Evolutionary conservation across 352 stramenopile species (phyloP).

Genomic region (Halophytophthora polymorphica): DNA sequence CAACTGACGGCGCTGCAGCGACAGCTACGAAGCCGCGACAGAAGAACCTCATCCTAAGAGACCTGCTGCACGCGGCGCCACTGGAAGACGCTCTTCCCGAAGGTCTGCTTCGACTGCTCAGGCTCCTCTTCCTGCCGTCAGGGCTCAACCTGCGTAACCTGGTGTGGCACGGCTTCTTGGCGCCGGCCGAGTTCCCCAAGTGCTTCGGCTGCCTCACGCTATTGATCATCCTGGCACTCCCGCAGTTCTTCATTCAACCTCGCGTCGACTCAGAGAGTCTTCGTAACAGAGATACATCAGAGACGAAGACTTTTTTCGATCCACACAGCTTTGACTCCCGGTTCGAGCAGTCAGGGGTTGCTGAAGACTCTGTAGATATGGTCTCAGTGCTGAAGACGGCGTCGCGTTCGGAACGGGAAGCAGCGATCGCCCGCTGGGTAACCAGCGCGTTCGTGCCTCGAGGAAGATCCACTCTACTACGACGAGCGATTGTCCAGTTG

Average conservation of each 20-base stretch:
- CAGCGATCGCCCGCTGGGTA: slow-evolving; percentile 8
- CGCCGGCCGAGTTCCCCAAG: slow-evolving; percentile 47
- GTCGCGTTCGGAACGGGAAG: neutral
- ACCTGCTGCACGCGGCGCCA: slow-evolving; percentile 47
- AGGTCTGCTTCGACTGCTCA: slow-evolving; percentile 44
- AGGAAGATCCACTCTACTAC: slow-evolving; percentile 33
- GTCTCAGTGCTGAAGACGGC: slow-evolving; percentile 9
- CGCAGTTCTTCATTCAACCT: slow-evolving; percentile 14
- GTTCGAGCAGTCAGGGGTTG: slow-evolving; percentile 19
- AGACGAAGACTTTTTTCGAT: slow-evolving; percentile 17
- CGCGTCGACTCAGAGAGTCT: neutral
- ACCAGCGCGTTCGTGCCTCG: slow-evolving; percentile 35
- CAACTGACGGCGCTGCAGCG: neutral
- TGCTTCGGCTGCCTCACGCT: slow-evolving; percentile 52
- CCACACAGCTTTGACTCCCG: slow-evolving; percentile 16
- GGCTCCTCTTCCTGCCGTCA: slow-evolving; percentile 54
- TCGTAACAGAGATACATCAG: neutral
- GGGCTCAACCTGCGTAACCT: slow-evolving; percentile 67
- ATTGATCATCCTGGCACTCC: slow-evolving; percentile 42
- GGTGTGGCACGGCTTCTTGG: slow-evolving; percentile 68
- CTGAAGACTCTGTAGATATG: slow-evolving; percentile 1
- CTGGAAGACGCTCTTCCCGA: slow-evolving; percentile 27
- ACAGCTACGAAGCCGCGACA: slow-evolving; percentile 5
- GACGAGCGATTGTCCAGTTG: slow-evolving; percentile 25
- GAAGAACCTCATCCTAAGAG: slow-evolving; percentile 70